A percentile compares a stretch with the other conserved stretches of the same genome.
Conservation (phyloP, 2,329 filamentous ascomycete genomes). For the Bisporella sp. region DNA sequence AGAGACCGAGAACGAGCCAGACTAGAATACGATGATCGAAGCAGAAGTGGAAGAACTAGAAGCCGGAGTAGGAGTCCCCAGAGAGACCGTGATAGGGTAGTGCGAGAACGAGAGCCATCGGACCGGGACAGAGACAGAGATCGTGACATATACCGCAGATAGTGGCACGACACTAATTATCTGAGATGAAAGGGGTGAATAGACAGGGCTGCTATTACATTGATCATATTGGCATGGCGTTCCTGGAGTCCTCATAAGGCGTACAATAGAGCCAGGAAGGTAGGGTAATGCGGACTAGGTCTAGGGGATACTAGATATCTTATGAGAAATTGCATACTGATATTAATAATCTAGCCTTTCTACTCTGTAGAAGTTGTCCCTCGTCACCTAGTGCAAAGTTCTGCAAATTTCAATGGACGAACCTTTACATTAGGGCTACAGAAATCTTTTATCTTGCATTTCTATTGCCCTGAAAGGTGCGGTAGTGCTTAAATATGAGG, state of each 20-base stretch:
- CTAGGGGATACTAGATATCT: too few relatives aligned
- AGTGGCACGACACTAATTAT: background rate
- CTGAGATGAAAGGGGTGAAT: background rate
- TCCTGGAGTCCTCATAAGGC: background rate
- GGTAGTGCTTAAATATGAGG: too few relatives aligned
- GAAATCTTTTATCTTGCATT: background rate
- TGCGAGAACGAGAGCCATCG: constrained; percentile 31
- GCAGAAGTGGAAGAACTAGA: constrained; percentile 27
- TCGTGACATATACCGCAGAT: constrained; percentile 18
- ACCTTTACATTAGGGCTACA: background rate
- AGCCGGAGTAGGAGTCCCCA: constrained; percentile 40
- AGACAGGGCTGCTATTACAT: background rate
- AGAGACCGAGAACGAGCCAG: constrained; percentile 31
- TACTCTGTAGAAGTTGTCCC: too few relatives aligned
- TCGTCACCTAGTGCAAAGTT: too few relatives aligned
- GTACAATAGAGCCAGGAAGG: too few relatives aligned
- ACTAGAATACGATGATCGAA: constrained; percentile 28
- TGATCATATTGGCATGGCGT: background rate
- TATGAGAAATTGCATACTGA: too few relatives aligned
- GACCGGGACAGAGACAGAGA: constrained; percentile 17
- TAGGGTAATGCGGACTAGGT: too few relatives aligned
- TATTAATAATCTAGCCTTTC: too few relatives aligned
- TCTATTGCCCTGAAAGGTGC: background rate
- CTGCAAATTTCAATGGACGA: background rate
- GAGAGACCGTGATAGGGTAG: constrained; percentile 31